phyloP scores from a whole-genome alignment of 192 early-diverging fungal genomes.

The Coemansia sp. region DNA sequence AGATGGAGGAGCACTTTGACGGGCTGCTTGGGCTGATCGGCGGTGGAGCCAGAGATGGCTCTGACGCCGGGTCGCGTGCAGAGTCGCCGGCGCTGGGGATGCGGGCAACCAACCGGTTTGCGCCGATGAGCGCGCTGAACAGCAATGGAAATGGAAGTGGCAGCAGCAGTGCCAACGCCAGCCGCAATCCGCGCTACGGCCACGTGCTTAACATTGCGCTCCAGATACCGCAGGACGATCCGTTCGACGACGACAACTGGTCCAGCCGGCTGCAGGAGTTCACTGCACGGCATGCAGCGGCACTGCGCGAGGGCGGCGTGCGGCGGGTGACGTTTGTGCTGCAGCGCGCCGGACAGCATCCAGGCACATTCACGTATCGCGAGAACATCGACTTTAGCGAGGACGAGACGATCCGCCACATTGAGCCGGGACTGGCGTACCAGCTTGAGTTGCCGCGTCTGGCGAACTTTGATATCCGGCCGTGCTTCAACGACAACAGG shows the following conservation, averaged over 20 bases:
- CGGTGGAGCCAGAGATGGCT: constrained; percentile 28
- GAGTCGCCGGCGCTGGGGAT: constrained; percentile 49
- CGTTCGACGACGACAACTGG: constrained; percentile 70
- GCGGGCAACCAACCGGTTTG: constrained; percentile 26
- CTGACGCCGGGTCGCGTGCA: constrained; percentile 44
- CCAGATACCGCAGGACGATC: constrained; percentile 60
- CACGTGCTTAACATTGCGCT: constrained; percentile 88
- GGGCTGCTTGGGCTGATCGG: constrained; percentile 64
- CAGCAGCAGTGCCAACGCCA: constrained; percentile 18
- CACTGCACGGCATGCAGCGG: constrained; percentile 58
- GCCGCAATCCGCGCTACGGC: constrained; percentile 52
- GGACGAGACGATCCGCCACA: constrained; percentile 94
- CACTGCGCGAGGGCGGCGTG: constrained; percentile 74
- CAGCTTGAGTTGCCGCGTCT: constrained; percentile 92
- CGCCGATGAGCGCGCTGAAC: constrained; percentile 50
- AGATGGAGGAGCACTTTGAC: constrained; percentile 66
- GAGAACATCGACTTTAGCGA: constrained; percentile 81
- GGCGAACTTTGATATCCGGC: constrained; percentile 94
- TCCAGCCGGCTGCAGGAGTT: constrained; percentile 65
- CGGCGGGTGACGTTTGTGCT: constrained; percentile 90
- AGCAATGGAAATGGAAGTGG: constrained; percentile 18
- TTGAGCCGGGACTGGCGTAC: constrained; percentile 98
- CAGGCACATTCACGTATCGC: constrained; percentile 96
- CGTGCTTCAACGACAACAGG: constrained; percentile 91
- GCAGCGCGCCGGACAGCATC: constrained; percentile 78